phyloP scores from a whole-genome alignment of 768 basidiomycete genomes.

The Mycena rosella region DNA sequence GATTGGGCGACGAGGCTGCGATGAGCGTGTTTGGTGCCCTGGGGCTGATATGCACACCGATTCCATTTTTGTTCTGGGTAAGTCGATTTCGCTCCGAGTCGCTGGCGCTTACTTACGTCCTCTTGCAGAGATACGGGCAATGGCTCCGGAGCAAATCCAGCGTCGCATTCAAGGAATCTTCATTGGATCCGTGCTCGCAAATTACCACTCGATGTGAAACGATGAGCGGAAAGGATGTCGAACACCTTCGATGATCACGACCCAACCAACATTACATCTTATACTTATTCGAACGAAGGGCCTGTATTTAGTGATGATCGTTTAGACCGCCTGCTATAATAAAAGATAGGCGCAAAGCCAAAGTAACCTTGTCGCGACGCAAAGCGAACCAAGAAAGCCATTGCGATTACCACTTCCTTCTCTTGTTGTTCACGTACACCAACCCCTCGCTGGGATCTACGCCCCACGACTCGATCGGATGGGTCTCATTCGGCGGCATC shows the following conservation, averaged over 20 bases:
- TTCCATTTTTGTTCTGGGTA: slow-evolving; percentile 70
- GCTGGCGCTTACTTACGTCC: slow-evolving; percentile 13
- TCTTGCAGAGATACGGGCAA: slow-evolving; percentile 63
- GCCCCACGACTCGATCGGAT: slow-evolving; percentile 9
- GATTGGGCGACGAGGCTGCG: slow-evolving; percentile 67
- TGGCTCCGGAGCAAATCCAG: slow-evolving; percentile 61
- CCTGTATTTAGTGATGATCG: slow-evolving; percentile 15
- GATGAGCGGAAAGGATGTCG: slow-evolving; percentile 29
- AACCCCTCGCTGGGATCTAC: slow-evolving; percentile 45
- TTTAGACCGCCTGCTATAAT: slow-evolving; percentile 16
- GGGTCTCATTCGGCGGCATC: not conserved
- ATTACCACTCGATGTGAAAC: slow-evolving; percentile 25
- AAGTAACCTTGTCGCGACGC: slow-evolving; percentile 24
- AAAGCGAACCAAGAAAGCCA: slow-evolving; percentile 18
- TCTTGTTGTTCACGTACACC: slow-evolving; percentile 39
- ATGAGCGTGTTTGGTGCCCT: slow-evolving; percentile 68
- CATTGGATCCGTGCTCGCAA: slow-evolving; percentile 20
- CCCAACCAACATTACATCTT: not conserved
- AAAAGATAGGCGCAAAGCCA: slow-evolving; percentile 21
- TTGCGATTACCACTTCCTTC: slow-evolving; percentile 38
- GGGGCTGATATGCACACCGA: slow-evolving; percentile 63
- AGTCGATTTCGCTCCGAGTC: slow-evolving; percentile 38
- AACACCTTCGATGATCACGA: slow-evolving; percentile 20
- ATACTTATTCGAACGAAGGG: slow-evolving; percentile 20
- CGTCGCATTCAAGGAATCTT: slow-evolving; percentile 57